A percentile compares a stretch with the other conserved stretches of the same genome.
These are phyloP conservation scores for Coccomyxa sp. DNA, from an alignment of 139 green algal species.

Conservation along the genomic window DNA sequence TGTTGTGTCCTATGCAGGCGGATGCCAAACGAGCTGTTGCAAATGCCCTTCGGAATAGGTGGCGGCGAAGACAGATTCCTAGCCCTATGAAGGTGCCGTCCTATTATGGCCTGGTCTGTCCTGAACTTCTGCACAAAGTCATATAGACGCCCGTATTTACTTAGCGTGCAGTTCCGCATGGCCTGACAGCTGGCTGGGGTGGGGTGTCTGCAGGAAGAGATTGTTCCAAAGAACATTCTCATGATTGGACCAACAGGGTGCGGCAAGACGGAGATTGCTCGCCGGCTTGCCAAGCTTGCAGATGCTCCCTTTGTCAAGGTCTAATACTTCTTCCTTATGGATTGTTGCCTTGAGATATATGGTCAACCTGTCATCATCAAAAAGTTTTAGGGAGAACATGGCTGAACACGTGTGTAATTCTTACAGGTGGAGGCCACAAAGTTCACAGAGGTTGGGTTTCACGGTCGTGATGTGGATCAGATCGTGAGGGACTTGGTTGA, in stretches of 20 bases:
- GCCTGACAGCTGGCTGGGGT: background rate
- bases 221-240: constrained; percentile 97
- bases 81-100: constrained; percentile 34
- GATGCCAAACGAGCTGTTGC: constrained; percentile 91
- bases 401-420: background rate
- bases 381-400: background rate
- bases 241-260: constrained; percentile 92
- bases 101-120: background rate
- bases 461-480: constrained; percentile 92
- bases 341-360: background rate
- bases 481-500: constrained; percentile 96
- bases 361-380: background rate
- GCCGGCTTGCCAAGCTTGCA: constrained; percentile 87
- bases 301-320: constrained; percentile 96
- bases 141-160: no score
- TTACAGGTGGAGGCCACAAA: constrained; percentile 91
- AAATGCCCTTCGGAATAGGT: constrained; percentile 89
- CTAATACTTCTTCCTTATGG: background rate
- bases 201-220: constrained; percentile 63
- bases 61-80: constrained; percentile 76
- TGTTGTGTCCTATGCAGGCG: constrained; percentile 24
- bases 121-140: background rate
- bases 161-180: background rate
- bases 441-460: constrained; percentile 98
- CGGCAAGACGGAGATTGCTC: constrained; percentile 95